Evolutionary conservation across 345 rosid species (phyloP), one percentile per base, ranked within the genome.

Genomic region (Corchorus olitorius): DNA sequence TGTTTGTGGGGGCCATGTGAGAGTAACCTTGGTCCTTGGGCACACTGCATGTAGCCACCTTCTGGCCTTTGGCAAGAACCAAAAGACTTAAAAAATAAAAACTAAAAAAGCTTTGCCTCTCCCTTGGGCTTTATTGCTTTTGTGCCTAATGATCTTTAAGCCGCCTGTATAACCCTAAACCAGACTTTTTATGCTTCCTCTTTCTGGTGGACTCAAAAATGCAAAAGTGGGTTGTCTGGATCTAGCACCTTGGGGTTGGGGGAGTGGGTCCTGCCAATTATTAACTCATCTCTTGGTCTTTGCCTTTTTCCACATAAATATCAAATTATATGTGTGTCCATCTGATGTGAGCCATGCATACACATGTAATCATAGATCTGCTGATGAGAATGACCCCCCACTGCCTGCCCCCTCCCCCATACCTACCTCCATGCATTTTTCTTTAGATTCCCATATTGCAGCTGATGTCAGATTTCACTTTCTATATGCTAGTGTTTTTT

Each of bases 281-380:
- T 65, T 74, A 70, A 52, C 45, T 43, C 72, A 73, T 62, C 75
- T 78, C 72, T 33, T 34, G 67, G 60, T 64, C 50, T 77, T 76
- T 61, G 66, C 43, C 58, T 53, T 75, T 50, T 46, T 37, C 80
- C 37, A 27, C 45, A 37, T 68, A 16, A 8, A 53, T 55, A 48
- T 12, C 11, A 62, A 53, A 19, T 14, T 27, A 27, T 16, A 50
- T 55, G 20, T 55, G 34, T 63, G 73, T 27, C 70, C 54, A 78
- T 65, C 67, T 81, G 76, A 78, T 78, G 43, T 54, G 59, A 68
- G 45, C 75, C 82, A 64, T 78, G 77, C 78, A 66, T 48, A 54
- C 70, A 66, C 60, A 72, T 76, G 74, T 75, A 80, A 79, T 83
- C 76, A 73, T 81, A 77, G 55, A 71, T 79, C 52, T 72, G 45